phyloP scores from a whole-genome alignment of 345 rosid species.

The Leavenworthia alabamica region DNA sequence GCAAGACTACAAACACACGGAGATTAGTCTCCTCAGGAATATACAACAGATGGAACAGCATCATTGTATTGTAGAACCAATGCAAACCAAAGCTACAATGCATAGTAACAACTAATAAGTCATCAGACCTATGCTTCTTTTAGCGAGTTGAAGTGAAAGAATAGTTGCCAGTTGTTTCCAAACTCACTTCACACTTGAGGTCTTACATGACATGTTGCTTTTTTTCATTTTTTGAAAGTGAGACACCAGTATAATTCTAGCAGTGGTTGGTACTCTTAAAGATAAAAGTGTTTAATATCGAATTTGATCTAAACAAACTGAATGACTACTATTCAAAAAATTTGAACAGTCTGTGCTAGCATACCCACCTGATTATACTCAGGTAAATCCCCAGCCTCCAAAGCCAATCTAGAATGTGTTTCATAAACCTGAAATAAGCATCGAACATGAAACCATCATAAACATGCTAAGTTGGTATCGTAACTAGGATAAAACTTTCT shows the following conservation, averaged over 20 bases:
- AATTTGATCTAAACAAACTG: neutral
- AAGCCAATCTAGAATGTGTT: slow-evolving; percentile 93
- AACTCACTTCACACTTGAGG: neutral
- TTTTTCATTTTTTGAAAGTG: neutral
- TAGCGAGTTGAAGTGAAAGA: neutral
- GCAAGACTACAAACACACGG: neutral
- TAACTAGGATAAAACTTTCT: neutral
- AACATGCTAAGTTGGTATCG: slow-evolving; percentile 4
- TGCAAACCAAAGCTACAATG: neutral
- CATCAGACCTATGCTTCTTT: neutral
- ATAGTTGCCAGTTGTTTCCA: slow-evolving; percentile 1
- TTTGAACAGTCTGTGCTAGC: slow-evolving; percentile 2
- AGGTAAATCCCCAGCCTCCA: slow-evolving; percentile 84
- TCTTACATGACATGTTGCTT: neutral
- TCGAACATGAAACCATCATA: slow-evolving; percentile 13
- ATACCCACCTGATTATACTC: slow-evolving; percentile 94
- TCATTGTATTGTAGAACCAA: neutral
- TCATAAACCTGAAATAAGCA: slow-evolving; percentile 78
- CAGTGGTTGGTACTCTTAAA: neutral
- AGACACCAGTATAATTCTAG: neutral
- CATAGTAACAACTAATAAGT: neutral
- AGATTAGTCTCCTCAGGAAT: neutral
- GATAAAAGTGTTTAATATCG: neutral
- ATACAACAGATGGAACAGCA: neutral
- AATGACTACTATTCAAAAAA: slow-evolving; percentile 2